Evolutionary conservation across 1,284 basidiomycete genomes (phyloP).

Genomic region (Naganishia liquefaciens): DNA sequence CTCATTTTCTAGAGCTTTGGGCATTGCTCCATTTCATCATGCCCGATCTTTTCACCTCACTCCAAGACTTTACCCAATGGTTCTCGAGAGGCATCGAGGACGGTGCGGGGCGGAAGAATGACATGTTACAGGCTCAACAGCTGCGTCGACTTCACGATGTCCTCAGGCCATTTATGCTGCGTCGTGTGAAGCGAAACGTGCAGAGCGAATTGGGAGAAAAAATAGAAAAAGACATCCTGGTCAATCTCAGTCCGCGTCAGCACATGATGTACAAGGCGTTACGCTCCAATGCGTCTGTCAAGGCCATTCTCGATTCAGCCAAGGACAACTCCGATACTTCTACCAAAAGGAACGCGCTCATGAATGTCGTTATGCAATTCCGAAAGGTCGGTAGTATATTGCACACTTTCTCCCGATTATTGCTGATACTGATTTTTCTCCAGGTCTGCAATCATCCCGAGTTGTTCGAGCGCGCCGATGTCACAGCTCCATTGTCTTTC

Average conservation of each 20-base stretch:
- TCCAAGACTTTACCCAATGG: constrained; percentile 99
- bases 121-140: constrained; percentile 85
- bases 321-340: constrained; percentile 73
- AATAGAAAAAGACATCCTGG: constrained; percentile 96
- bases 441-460: constrained; percentile 98
- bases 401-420: constrained; percentile 3
- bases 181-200: constrained; percentile 96
- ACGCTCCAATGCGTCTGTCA: constrained; percentile 88
- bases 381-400: constrained; percentile 68
- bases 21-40: constrained; percentile 99
- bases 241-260: constrained; percentile 92
- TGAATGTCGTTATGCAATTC: constrained; percentile 99
- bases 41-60: constrained; percentile 98
- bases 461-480: constrained; percentile 95
- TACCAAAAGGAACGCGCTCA: constrained; percentile 74
- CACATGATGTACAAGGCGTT: constrained; percentile 88
- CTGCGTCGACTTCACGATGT: constrained; percentile 97
- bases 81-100: constrained; percentile 99
- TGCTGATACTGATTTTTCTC: constrained; percentile 15
- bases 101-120: constrained; percentile 64
- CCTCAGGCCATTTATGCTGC: constrained; percentile 98
- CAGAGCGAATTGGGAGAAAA: constrained; percentile 99
- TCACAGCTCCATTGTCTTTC: constrained; percentile 88
- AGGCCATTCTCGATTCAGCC: constrained; percentile 91
- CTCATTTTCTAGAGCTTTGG: constrained; percentile 78